A percentile compares a stretch with the other conserved stretches of the same genome.
Conservation (phyloP, 2,329 filamentous ascomycete species). For the Didymella keratinophila region DNA sequence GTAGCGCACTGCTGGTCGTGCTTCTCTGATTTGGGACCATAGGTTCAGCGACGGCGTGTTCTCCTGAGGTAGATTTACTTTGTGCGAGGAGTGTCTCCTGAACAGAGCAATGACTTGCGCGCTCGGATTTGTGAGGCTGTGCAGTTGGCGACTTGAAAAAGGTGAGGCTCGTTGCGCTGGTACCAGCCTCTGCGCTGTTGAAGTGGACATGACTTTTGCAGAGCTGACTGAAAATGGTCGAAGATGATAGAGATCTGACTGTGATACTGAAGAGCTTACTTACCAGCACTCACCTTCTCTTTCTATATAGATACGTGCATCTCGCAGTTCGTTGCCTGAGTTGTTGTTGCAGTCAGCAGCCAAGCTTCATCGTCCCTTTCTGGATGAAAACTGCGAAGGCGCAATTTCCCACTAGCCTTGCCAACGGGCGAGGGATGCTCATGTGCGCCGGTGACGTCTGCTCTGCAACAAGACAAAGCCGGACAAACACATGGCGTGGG, state of each 20-base stretch:
- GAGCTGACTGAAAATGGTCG: background rate
- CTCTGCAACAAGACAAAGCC: constrained; percentile 9
- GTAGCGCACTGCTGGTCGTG: constrained; percentile 30
- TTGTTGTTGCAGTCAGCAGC: constrained; percentile 20
- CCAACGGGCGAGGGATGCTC: constrained; percentile 8
- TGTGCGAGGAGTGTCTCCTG: constrained; percentile 5
- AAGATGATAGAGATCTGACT: background rate
- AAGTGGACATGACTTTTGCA: background rate
- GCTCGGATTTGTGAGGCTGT: constrained; percentile 12
- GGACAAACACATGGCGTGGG: constrained; percentile 23
- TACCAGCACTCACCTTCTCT: background rate
- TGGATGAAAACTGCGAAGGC: constrained; percentile 34
- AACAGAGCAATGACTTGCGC: background rate
- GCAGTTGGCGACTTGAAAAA: constrained; percentile 9
- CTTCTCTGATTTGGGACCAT: constrained; percentile 24
- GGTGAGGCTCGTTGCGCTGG: constrained; percentile 19
- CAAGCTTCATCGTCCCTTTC: constrained; percentile 35
- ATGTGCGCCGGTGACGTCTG: constrained; percentile 30
- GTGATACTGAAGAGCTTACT: background rate
- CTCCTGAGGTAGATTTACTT: background rate
- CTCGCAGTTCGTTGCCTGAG: constrained; percentile 21
- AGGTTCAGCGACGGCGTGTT: constrained; percentile 25
- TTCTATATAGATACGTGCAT: constrained; percentile 11
- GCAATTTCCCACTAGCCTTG: constrained; percentile 34
- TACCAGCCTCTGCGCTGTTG: constrained; percentile 16